Evolutionary conservation across 345 rosid species (phyloP).

Genomic region (Ceriops tagal): DNA sequence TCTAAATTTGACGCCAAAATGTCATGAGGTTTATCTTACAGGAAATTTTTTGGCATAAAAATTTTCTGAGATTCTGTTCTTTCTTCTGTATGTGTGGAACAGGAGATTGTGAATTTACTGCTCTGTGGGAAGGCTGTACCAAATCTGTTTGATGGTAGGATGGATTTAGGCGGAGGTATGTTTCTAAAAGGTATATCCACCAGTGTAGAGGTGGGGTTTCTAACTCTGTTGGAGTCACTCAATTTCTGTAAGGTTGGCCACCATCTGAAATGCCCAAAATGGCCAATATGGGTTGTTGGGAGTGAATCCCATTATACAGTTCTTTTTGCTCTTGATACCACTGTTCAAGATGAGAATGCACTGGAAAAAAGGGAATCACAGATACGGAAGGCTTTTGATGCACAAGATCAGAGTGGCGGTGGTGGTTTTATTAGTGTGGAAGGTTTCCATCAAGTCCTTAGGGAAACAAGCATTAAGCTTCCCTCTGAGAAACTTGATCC

Average conservation of each 20-base stretch:
- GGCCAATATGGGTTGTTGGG: constrained; percentile 99
- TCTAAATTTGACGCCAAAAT: neutral
- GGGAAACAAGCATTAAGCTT: constrained; percentile 59
- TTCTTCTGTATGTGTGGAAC: constrained; percentile 25
- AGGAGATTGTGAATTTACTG: constrained; percentile 95
- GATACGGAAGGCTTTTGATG: constrained; percentile 85
- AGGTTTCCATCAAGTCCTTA: constrained; percentile 82
- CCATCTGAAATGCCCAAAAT: constrained; percentile 79
- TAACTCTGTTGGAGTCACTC: constrained; percentile 90
- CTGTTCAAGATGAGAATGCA: constrained; percentile 91
- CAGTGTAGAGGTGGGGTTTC: constrained; percentile 90
- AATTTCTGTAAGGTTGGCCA: constrained; percentile 96
- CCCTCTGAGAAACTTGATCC: constrained; percentile 64
- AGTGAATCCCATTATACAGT: constrained; percentile 99
- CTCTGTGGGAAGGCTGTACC: constrained; percentile 97
- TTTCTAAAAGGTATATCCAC: constrained; percentile 79
- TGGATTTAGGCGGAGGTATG: constrained; percentile 98
- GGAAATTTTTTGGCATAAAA: constrained; percentile 6
- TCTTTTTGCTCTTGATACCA: constrained; percentile 76
- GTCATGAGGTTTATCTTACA: neutral
- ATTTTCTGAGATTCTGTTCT: constrained; percentile 3
- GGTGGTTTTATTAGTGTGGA: constrained; percentile 97
- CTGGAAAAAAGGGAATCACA: constrained; percentile 88
- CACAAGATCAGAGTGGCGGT: constrained; percentile 97
- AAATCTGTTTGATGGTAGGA: constrained; percentile 90